phyloP scores from a whole-genome alignment of 208 protist genomes.

The Novymonas esmeraldas region DNA sequence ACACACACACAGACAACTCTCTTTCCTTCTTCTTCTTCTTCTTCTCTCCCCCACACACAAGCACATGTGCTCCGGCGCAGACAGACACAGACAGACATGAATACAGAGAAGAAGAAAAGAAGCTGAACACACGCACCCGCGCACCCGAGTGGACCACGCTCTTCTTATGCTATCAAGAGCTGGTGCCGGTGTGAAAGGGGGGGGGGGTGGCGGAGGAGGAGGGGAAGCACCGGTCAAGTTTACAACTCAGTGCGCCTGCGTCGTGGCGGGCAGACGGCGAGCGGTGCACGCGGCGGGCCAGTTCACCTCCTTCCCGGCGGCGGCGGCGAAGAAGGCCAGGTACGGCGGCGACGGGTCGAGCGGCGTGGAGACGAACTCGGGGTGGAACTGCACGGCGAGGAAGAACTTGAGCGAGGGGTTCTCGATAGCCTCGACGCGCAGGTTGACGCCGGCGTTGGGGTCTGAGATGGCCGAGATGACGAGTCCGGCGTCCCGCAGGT shows the following conservation, averaged over 20 bases:
- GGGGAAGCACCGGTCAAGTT: no score
- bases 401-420: slow-evolving; percentile 87
- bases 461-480: slow-evolving; percentile 91
- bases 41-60: background rate
- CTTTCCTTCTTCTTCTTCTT: background rate
- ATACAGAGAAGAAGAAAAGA: background rate
- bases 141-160: no score
- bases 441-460: slow-evolving; percentile 84
- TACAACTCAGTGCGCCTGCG: background rate
- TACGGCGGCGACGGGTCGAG: slow-evolving; percentile 96
- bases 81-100: no score
- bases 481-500: slow-evolving; percentile 92
- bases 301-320: slow-evolving; percentile 60
- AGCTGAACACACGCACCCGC: no score
- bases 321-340: slow-evolving; percentile 95
- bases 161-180: no score
- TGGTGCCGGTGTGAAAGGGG: no score
- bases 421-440: slow-evolving; percentile 92
- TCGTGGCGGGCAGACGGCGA: slow-evolving; percentile 40
- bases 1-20: slow-evolving; percentile 2
- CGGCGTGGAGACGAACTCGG: slow-evolving; percentile 97
- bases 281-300: slow-evolving; percentile 55
- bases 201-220: no score
- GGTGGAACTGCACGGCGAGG: slow-evolving; percentile 98
- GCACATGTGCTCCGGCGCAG: no score